Conservation (phyloP, 2,329 filamentous ascomycete species). For the Colletotrichum sp. region DNA sequence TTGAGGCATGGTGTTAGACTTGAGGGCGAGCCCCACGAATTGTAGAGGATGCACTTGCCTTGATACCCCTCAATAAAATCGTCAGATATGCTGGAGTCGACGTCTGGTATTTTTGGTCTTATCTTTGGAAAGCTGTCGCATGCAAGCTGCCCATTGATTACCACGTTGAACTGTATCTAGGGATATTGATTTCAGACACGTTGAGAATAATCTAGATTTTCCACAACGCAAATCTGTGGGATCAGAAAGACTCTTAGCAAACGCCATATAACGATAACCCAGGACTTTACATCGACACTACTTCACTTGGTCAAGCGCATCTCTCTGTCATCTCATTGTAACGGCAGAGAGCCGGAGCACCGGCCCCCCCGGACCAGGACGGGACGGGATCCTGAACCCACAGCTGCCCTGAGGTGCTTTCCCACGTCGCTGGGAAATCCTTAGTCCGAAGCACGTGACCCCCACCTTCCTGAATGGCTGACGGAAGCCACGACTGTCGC, state of each 20-base stretch:
- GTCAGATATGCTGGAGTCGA: neutral
- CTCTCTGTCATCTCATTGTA: neutral
- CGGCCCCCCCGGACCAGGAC: neutral
- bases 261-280: neutral
- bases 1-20: neutral
- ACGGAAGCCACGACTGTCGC: neutral
- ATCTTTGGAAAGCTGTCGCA: neutral
- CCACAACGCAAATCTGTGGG: neutral
- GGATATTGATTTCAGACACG: neutral
- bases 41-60: neutral
- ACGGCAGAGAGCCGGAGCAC: neutral
- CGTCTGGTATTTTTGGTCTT: neutral
- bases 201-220: neutral
- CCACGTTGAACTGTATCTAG: neutral
- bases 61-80: neutral
- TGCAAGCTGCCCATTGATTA: neutral
- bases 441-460: conserved; percentile 19
- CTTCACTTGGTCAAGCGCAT: neutral
- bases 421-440: neutral
- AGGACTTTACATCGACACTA: neutral
- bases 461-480: neutral
- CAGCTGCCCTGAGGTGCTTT: neutral
- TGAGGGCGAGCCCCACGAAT: neutral
- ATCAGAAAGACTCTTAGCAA: neutral
- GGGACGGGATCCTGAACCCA: neutral